These are phyloP conservation scores for Fonsecaea pugnacius DNA, from an alignment of 2,329 filamentous ascomycete genomes.

Conservation along the genomic window DNA sequence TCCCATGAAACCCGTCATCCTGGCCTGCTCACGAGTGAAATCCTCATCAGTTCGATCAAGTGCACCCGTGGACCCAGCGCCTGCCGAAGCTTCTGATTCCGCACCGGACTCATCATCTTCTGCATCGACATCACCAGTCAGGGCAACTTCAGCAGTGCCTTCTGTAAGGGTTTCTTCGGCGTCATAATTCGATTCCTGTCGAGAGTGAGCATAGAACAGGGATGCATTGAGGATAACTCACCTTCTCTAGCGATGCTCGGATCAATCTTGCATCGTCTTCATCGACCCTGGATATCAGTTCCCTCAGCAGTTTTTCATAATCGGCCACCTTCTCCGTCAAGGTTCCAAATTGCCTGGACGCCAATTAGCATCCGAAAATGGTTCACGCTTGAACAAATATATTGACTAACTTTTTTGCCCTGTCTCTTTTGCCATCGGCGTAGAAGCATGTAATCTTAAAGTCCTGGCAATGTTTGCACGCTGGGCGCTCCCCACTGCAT, in stretches of 20 bases:
- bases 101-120: constrained; percentile 33
- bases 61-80: constrained; percentile 49
- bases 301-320: constrained; percentile 47
- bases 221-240: constrained; percentile 28
- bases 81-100: constrained; percentile 35
- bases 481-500: constrained; percentile 49
- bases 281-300: constrained; percentile 44
- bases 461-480: constrained; percentile 48
- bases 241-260: constrained; percentile 45
- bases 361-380: background rate
- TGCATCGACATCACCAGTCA: constrained; percentile 36
- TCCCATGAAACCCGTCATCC: constrained; percentile 51
- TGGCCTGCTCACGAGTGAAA: constrained; percentile 45
- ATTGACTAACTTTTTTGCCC: constrained; percentile 47
- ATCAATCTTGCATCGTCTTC: constrained; percentile 44
- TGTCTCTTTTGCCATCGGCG: constrained; percentile 51
- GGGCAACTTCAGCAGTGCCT: constrained; percentile 21
- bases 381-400: constrained; percentile 11
- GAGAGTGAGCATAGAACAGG: constrained; percentile 7
- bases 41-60: constrained; percentile 54
- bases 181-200: constrained; percentile 28
- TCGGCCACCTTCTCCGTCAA: constrained; percentile 46
- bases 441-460: constrained; percentile 46
- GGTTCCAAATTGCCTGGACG: constrained; percentile 46
- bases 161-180: constrained; percentile 29